A percentile compares a stretch with the other conserved stretches of the same genome.
Conservation (phyloP, 2,329 filamentous ascomycete genomes). For the Colletotrichum falcatum region DNA sequence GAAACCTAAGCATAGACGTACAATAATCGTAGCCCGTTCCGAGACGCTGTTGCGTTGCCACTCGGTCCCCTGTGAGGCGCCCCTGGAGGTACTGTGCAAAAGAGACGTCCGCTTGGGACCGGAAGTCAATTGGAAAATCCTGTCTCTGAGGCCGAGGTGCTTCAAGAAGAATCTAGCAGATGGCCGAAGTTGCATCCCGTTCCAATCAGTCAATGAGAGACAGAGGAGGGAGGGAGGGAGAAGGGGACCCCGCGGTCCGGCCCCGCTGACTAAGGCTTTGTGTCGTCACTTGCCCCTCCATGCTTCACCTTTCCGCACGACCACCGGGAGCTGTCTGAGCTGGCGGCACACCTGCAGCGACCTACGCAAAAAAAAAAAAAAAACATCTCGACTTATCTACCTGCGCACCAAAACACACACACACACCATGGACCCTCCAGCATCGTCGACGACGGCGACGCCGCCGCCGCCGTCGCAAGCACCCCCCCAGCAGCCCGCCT, state of each 20-base stretch:
- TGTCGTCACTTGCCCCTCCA: slow-evolving; percentile 20
- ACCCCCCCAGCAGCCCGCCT: slow-evolving; percentile 8
- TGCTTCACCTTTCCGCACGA: not conserved
- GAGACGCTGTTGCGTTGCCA: not conserved
- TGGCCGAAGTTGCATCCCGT: not conserved
- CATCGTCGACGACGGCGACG: not conserved
- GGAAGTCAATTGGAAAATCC: not conserved
- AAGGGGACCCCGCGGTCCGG: not conserved
- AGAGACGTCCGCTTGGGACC: not conserved
- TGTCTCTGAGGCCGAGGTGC: not conserved
- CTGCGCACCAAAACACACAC: not conserved
- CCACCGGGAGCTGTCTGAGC: slow-evolving; percentile 9
- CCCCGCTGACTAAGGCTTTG: slow-evolving; percentile 14
- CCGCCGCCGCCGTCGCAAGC: not conserved
- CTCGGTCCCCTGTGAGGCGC: not conserved
- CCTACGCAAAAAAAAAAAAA: not conserved
- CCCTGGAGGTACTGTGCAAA: not conserved
- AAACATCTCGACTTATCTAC: not conserved
- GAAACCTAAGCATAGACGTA: slow-evolving; percentile 18
- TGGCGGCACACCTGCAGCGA: slow-evolving; percentile 2
- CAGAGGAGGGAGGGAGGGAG: no score
- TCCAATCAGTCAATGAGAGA: not conserved
- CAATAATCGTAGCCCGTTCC: slow-evolving; percentile 1
- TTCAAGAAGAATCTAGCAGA: not conserved
- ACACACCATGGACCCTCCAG: slow-evolving; percentile 26